These are phyloP conservation scores for Neodidymelliopsis sp. DNA, from an alignment of 2,329 filamentous ascomycete species.

Conservation along the genomic window DNA sequence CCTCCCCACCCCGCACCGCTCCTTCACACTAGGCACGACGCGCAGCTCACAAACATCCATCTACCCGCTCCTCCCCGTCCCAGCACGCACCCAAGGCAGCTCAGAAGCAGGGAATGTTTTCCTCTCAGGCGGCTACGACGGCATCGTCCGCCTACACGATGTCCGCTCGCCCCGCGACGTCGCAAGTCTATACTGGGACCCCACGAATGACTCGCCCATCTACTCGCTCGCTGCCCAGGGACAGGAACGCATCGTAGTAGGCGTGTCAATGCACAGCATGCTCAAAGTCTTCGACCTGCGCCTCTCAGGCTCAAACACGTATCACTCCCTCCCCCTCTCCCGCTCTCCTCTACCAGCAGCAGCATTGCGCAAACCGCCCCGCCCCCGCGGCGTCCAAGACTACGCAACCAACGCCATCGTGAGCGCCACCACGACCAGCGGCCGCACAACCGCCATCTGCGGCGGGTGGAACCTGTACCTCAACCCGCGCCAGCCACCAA, in stretches of 20 bases:
- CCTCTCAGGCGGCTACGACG: conserved; percentile 67
- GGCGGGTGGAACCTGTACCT: conserved; percentile 58
- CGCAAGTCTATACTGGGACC: conserved; percentile 61
- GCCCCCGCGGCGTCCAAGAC: conserved; percentile 16
- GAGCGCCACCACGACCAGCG: conserved; percentile 1
- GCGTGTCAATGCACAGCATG: conserved; percentile 63
- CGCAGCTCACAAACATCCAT: conserved; percentile 45
- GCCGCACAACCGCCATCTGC: conserved; percentile 10
- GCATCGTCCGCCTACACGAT: conserved; percentile 66
- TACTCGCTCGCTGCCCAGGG: conserved; percentile 66
- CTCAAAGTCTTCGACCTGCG: conserved; percentile 70
- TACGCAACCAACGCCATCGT: conserved; percentile 27
- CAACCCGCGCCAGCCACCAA: conserved; percentile 43
- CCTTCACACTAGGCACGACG: conserved; percentile 45
- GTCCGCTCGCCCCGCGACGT: conserved; percentile 60
- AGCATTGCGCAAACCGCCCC: conserved; percentile 1
- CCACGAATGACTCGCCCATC: conserved; percentile 64
- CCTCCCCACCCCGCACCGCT: conserved; percentile 47
- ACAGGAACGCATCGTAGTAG: conserved; percentile 64
- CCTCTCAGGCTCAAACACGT: conserved; percentile 53
- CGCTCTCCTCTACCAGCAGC: conserved; percentile 11
- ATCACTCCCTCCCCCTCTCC: conserved; percentile 36
- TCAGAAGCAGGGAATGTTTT: conserved; percentile 59
- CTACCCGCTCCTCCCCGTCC: conserved; percentile 56
- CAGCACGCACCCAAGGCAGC: conserved; percentile 38